Evolutionary conservation across 495 filamentous ascomycete species (phyloP).

Genomic region (Hypoxylon cercidicola): DNA sequence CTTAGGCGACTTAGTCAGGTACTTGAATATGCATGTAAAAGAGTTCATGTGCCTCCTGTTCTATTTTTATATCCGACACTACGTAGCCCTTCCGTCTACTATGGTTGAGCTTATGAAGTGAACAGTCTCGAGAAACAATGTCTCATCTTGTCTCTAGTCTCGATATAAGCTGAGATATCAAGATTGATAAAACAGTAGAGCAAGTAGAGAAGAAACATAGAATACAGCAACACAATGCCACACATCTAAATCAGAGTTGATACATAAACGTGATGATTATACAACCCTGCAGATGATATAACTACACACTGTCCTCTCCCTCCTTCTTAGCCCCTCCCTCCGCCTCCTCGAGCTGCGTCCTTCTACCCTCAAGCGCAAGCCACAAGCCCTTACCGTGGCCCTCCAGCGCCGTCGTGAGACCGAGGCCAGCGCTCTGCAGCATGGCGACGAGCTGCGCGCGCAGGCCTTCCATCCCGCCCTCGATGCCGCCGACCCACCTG

Average conservation of each 20-base stretch:
- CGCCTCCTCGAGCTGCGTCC: slow-evolving; percentile 81
- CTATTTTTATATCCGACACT: too few species aligned
- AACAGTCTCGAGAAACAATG: too few species aligned
- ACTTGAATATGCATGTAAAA: too few species aligned
- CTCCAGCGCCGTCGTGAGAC: slow-evolving; percentile 78
- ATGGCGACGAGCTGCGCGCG: slow-evolving; percentile 82
- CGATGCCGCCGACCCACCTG: slow-evolving; percentile 86
- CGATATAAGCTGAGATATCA: too few species aligned
- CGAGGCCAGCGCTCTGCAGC: slow-evolving; percentile 78
- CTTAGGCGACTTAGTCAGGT: neutral
- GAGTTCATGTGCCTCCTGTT: too few species aligned
- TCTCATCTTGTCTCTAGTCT: too few species aligned
- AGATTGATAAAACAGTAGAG: too few species aligned
- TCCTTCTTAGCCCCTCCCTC: slow-evolving; percentile 55
- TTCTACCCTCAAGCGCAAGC: slow-evolving; percentile 82
- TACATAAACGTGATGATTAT: slow-evolving; percentile 17
- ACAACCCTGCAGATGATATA: slow-evolving; percentile 12
- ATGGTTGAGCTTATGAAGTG: too few species aligned
- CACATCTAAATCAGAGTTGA: neutral
- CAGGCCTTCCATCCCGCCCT: slow-evolving; percentile 82
- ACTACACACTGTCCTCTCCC: slow-evolving; percentile 46
- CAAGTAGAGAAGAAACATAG: too few species aligned
- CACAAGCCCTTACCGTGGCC: slow-evolving; percentile 81
- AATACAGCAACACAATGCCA: too few species aligned
- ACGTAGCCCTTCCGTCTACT: too few species aligned